phyloP scores from a whole-genome alignment of 2,329 filamentous ascomycete species.

The Thelonectria blattea region DNA sequence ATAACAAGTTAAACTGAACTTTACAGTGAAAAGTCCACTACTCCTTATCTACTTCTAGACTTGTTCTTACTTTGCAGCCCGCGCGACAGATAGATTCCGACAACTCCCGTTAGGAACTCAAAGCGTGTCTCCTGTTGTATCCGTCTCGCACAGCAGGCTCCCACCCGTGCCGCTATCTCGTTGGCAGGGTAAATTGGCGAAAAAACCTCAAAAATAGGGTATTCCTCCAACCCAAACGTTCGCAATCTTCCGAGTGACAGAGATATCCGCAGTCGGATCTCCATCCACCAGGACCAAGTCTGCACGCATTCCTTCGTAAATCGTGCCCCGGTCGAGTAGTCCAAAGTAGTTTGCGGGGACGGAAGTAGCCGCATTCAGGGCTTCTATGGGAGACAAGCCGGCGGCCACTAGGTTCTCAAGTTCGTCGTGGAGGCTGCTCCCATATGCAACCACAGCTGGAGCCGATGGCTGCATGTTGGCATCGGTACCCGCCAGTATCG shows the following conservation, averaged over 20 bases:
- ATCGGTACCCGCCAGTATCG: slow-evolving; percentile 2
- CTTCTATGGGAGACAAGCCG: neutral
- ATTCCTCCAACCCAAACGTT: slow-evolving; percentile 7
- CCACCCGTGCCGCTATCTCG: no score
- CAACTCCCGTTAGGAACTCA: no score
- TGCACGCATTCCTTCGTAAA: slow-evolving; percentile 14
- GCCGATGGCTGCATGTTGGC: slow-evolving; percentile 7
- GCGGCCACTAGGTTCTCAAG: slow-evolving; percentile 3
- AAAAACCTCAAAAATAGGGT: neutral
- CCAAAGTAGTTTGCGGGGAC: slow-evolving; percentile 9
- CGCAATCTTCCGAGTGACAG: neutral
- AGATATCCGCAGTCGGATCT: slow-evolving; percentile 10
- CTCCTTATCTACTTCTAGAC: no score
- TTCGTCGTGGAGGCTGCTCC: slow-evolving; percentile 6
- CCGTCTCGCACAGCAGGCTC: no score
- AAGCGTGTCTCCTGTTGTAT: no score
- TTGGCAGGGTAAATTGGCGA: no score
- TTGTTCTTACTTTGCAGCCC: no score
- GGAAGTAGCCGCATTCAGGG: slow-evolving; percentile 2
- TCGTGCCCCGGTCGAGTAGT: slow-evolving; percentile 3
- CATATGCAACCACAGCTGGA: neutral
- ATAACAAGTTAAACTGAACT: no score
- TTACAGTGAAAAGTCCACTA: no score
- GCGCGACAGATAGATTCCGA: no score
- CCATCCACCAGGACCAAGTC: slow-evolving; percentile 13